Percentiles rank a stretch among this genome's conserved stretches.
Conservation (phyloP, 2,329 filamentous ascomycete species). For the Botrytis fragariae region DNA sequence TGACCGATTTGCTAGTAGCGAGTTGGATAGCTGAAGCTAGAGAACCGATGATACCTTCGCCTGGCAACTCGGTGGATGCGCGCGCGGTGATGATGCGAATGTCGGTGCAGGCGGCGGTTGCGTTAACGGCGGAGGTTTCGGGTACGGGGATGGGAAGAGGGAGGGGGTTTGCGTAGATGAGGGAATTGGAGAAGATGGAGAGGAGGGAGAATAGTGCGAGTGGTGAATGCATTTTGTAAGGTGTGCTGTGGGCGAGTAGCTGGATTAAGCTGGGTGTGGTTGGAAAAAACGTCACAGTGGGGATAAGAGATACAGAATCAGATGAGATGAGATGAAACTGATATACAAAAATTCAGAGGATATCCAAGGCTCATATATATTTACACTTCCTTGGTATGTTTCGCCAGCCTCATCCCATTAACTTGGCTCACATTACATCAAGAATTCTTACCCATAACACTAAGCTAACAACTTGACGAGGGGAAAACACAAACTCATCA, state of each 20-base stretch:
- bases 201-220: background rate
- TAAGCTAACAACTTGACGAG: background rate
- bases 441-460: background rate
- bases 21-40: background rate
- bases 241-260: background rate
- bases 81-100: conserved; percentile 8
- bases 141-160: background rate
- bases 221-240: background rate
- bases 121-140: background rate
- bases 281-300: background rate
- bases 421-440: background rate
- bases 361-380: background rate
- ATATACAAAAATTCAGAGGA: background rate
- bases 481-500: background rate
- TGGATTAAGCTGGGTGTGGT: background rate
- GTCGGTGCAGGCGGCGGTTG: background rate
- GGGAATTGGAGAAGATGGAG: background rate
- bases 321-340: background rate
- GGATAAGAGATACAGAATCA: background rate
- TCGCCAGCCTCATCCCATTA: background rate
- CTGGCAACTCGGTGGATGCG: background rate
- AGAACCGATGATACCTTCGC: background rate
- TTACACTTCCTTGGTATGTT: background rate
- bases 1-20: background rate
- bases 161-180: background rate